Conservation (phyloP, 345 rosid species). For the Hibiscus mutabilis region DNA sequence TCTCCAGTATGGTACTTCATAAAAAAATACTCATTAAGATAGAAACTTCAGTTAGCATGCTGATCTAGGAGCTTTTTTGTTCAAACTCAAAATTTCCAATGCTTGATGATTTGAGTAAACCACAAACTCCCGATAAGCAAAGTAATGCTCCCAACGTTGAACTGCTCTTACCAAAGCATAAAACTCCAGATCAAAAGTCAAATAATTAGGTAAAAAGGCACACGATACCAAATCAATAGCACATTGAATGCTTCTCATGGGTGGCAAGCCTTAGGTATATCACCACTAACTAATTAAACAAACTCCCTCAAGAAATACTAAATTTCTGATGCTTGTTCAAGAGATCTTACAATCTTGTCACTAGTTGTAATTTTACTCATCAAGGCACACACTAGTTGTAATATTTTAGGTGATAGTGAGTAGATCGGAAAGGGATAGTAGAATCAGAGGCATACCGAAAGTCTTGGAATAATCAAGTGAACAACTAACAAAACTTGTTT, state of each 20-base stretch:
- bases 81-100: background rate
- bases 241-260: background rate
- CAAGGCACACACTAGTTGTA: background rate
- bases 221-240: background rate
- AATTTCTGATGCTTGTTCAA: background rate
- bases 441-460: too few species aligned
- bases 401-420: too few species aligned
- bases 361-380: background rate
- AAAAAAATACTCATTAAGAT: background rate
- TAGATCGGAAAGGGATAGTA: too few species aligned
- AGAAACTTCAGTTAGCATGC: background rate
- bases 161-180: background rate
- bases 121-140: background rate
- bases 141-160: background rate
- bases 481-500: too few species aligned
- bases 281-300: background rate
- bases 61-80: background rate
- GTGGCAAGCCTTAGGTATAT: background rate
- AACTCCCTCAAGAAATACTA: background rate
- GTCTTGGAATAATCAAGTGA: too few species aligned
- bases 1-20: background rate
- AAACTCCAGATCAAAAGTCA: background rate
- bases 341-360: background rate
- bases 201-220: background rate
- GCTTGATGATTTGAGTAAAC: background rate